These are phyloP conservation scores for Sporothrix brasiliensis DNA, from an alignment of 2,329 filamentous ascomycete genomes.

Conservation along the genomic window DNA sequence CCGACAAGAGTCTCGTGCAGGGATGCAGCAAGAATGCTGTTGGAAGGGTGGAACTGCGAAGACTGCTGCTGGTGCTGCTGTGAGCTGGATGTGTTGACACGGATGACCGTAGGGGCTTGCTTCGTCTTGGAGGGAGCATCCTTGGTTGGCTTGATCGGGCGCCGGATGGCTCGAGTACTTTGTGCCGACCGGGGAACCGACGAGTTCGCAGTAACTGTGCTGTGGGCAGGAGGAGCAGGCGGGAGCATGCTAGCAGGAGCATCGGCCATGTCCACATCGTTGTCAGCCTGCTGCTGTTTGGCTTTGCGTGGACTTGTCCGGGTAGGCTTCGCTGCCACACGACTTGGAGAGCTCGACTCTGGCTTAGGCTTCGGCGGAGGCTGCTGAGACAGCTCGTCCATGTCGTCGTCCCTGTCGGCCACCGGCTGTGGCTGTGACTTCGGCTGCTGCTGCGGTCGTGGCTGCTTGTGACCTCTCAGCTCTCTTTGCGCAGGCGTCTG, in stretches of 20 bases:
- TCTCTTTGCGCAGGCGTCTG: slow-evolving; percentile 48
- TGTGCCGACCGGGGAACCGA: slow-evolving; percentile 54
- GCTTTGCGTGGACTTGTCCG: slow-evolving; percentile 58
- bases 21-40: slow-evolving; percentile 59
- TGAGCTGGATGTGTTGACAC: slow-evolving; percentile 66
- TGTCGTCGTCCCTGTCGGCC: slow-evolving; percentile 33
- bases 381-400: slow-evolving; percentile 32
- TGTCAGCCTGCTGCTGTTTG: slow-evolving; percentile 44
- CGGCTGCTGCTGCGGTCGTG: neutral
- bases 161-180: slow-evolving; percentile 57
- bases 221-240: slow-evolving; percentile 45
- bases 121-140: slow-evolving; percentile 62
- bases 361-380: slow-evolving; percentile 28
- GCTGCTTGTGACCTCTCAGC: slow-evolving; percentile 56
- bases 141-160: slow-evolving; percentile 65
- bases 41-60: slow-evolving; percentile 62
- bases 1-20: slow-evolving; percentile 58
- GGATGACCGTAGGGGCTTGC: slow-evolving; percentile 71
- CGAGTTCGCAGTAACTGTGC: slow-evolving; percentile 18
- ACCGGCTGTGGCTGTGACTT: slow-evolving; percentile 26
- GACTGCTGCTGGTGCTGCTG: slow-evolving; percentile 48
- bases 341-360: slow-evolving; percentile 40
- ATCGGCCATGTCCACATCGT: slow-evolving; percentile 61
- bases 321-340: slow-evolving; percentile 50
- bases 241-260: slow-evolving; percentile 56